A percentile compares a stretch with the other conserved stretches of the same genome.
Evolutionary conservation across 306 rosid species (phyloP).

Genomic region (Lupinus albus): DNA sequence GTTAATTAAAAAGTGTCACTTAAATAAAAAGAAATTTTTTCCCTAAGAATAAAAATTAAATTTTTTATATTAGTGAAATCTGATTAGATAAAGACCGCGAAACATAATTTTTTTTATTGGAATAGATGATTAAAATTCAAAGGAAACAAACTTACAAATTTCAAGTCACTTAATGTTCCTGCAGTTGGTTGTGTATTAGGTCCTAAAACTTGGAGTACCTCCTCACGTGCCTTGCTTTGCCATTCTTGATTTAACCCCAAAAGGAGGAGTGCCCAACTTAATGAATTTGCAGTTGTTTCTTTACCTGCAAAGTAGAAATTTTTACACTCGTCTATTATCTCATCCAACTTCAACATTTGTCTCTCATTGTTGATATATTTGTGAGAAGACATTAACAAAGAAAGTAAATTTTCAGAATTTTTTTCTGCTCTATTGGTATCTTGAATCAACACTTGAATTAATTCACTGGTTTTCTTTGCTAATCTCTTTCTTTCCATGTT

Average conservation of each 20-base stretch:
- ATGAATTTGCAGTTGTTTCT: slow-evolving; percentile 51
- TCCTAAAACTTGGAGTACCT: slow-evolving; percentile 46
- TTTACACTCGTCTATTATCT: slow-evolving; percentile 54
- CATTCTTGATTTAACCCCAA: slow-evolving; percentile 58
- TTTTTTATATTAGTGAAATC: no score
- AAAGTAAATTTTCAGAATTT: slow-evolving; percentile 46
- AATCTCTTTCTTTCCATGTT: slow-evolving; percentile 57
- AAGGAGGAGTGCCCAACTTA: slow-evolving; percentile 57
- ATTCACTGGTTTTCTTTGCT: slow-evolving; percentile 46
- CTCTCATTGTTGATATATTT: slow-evolving; percentile 48
- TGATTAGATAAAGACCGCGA: no score
- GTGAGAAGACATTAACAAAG: slow-evolving; percentile 50
- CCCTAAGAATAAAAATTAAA: no score
- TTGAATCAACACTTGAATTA: slow-evolving; percentile 42
- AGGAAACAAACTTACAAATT: slow-evolving; percentile 48
- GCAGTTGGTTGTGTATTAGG: slow-evolving; percentile 32
- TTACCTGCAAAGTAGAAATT: slow-evolving; percentile 60
- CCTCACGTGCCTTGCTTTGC: slow-evolving; percentile 61
- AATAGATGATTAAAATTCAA: no score
- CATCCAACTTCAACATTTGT: slow-evolving; percentile 46
- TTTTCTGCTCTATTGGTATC: slow-evolving; percentile 11
- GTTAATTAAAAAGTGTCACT: no score
- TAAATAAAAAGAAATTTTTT: no score
- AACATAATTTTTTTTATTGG: no score
- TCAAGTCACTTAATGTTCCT: slow-evolving; percentile 46